A percentile compares a stretch with the other conserved stretches of the same genome.
These are phyloP conservation scores for Gaultheria prostrata DNA, from an alignment of 148 eudicot genomes.

Conservation along the genomic window DNA sequence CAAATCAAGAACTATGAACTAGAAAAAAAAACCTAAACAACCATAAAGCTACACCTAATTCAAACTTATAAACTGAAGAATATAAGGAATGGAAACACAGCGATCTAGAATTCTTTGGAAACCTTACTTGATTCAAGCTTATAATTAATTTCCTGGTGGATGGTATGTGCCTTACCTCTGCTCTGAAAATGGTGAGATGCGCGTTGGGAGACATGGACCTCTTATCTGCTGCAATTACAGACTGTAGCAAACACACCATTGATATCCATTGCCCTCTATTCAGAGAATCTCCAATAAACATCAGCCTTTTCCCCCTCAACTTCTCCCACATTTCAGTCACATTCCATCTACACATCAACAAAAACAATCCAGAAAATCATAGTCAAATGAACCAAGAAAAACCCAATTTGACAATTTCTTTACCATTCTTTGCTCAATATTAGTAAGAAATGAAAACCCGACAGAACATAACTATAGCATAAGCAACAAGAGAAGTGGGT, in stretches of 20 bases:
- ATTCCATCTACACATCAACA: conserved; percentile 58
- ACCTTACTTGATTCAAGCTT: neutral
- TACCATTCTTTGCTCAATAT: neutral
- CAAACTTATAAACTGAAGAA: neutral
- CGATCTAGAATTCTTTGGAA: neutral
- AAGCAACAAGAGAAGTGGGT: neutral
- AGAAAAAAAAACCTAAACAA: neutral
- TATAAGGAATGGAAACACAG: too few relatives aligned
- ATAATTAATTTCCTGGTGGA: neutral
- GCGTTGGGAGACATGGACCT: conserved; percentile 90
- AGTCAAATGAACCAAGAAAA: conserved; percentile 12
- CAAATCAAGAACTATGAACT: conserved; percentile 7
- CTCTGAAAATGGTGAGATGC: conserved; percentile 77
- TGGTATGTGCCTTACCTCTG: conserved; percentile 55
- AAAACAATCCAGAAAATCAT: conserved; percentile 17
- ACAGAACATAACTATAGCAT: neutral
- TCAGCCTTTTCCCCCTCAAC: conserved; percentile 79
- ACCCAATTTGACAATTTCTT: neutral
- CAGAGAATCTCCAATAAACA: conserved; percentile 95
- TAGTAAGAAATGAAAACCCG: neutral
- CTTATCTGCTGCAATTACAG: conserved; percentile 70
- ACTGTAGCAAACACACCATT: conserved; percentile 84
- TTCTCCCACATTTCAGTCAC: conserved; percentile 84
- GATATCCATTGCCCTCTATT: conserved; percentile 99
- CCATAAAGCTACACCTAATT: neutral